These are phyloP conservation scores for Trametes sp. DNA, from an alignment of 1,284 basidiomycete genomes.

Conservation along the genomic window DNA sequence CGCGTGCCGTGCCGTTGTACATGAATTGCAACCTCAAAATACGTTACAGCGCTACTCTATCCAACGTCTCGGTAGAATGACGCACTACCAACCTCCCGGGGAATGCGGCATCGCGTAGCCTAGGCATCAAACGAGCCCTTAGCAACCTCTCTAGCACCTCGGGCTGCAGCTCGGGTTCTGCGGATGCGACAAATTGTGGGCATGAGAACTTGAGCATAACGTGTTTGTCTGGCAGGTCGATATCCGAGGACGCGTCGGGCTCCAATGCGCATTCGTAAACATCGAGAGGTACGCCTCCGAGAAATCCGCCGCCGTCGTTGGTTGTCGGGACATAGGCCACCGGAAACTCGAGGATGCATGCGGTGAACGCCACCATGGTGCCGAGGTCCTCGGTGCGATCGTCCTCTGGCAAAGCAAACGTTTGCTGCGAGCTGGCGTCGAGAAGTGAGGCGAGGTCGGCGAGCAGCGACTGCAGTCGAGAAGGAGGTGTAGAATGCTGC, in stretches of 20 bases:
- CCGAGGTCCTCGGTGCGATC: slow-evolving; percentile 13
- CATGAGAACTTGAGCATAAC: slow-evolving; percentile 52
- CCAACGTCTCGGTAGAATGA: slow-evolving; percentile 32
- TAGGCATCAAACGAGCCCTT: slow-evolving; percentile 18
- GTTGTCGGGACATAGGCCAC: slow-evolving; percentile 59
- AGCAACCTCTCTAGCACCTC: slow-evolving; percentile 28
- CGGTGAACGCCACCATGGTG: slow-evolving; percentile 57
- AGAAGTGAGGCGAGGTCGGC: neutral
- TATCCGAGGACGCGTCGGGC: neutral
- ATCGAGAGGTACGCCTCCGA: slow-evolving; percentile 52
- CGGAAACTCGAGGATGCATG: slow-evolving; percentile 63
- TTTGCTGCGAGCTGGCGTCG: neutral
- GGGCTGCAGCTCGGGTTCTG: slow-evolving; percentile 31
- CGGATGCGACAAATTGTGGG: slow-evolving; percentile 40
- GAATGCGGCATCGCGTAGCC: slow-evolving; percentile 18
- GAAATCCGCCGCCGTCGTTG: slow-evolving; percentile 45
- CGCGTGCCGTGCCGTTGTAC: no score
- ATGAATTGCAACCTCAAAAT: neutral
- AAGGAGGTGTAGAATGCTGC: slow-evolving; percentile 9
- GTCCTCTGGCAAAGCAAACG: slow-evolving; percentile 2
- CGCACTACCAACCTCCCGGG: slow-evolving; percentile 23
- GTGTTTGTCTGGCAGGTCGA: slow-evolving; percentile 29
- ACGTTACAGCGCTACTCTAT: slow-evolving; percentile 38
- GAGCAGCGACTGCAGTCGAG: slow-evolving; percentile 3
- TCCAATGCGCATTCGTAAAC: slow-evolving; percentile 52